These are phyloP conservation scores for Botryotinia globosa DNA, from an alignment of 2,329 filamentous ascomycete genomes.

Conservation along the genomic window DNA sequence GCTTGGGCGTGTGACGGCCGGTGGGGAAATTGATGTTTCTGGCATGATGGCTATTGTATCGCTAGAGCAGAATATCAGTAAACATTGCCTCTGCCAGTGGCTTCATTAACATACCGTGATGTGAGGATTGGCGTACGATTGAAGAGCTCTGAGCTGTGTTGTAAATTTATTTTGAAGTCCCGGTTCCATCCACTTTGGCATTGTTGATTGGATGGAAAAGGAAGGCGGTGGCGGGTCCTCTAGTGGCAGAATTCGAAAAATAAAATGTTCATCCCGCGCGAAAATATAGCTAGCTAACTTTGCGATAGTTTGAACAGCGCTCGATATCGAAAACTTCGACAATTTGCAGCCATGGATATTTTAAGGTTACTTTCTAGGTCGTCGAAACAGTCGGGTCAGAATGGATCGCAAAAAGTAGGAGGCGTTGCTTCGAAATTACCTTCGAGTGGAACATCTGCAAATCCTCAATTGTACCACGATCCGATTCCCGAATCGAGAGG, in stretches of 20 bases:
- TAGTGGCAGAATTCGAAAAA: conserved; percentile 11
- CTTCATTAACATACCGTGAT: conserved; percentile 25
- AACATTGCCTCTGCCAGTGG: neutral
- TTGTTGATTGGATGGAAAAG: conserved; percentile 1
- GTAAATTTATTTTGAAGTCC: conserved; percentile 22
- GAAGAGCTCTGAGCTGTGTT: conserved; percentile 16
- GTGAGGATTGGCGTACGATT: conserved; percentile 20
- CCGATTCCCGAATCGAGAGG: conserved; percentile 43
- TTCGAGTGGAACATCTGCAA: conserved; percentile 60
- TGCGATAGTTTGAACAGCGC: neutral
- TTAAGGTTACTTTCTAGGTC: conserved; percentile 70
- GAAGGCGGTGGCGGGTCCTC: neutral
- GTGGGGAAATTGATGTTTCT: conserved; percentile 44
- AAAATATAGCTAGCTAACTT: conserved; percentile 6
- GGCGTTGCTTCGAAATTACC: conserved; percentile 50
- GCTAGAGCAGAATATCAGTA: conserved; percentile 12
- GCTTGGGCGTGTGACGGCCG: conserved; percentile 60
- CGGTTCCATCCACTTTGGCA: conserved; percentile 19
- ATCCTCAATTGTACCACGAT: conserved; percentile 69
- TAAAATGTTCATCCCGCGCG: conserved; percentile 10
- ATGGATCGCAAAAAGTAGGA: conserved; percentile 36
- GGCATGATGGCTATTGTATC: conserved; percentile 29
- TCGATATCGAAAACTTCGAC: neutral
- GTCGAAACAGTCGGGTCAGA: conserved; percentile 51
- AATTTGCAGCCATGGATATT: conserved; percentile 50